Evolutionary conservation across 2,329 filamentous ascomycete species (phyloP).

Genomic region (Aschersonia sp.): DNA sequence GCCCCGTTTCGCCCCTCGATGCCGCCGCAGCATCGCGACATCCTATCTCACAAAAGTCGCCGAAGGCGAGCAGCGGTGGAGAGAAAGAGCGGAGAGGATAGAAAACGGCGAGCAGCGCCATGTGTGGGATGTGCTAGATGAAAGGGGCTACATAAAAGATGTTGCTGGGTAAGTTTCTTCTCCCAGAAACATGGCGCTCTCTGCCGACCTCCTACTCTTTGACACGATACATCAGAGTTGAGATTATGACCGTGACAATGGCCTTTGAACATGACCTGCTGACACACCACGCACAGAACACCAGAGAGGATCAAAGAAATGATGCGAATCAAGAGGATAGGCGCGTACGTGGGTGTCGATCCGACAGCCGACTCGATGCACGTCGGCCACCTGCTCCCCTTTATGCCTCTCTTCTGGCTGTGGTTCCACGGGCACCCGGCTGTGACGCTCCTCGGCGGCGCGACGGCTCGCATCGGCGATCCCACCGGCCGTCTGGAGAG

Average conservation of each 20-base stretch:
- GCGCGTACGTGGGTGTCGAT: constrained; percentile 69
- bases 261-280: not conserved
- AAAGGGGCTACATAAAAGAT: constrained; percentile 60
- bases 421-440: constrained; percentile 60
- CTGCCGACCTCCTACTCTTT: too few relatives aligned
- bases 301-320: constrained; percentile 43
- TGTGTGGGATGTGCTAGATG: constrained; percentile 51
- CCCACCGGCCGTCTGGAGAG: constrained; percentile 55
- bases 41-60: constrained; percentile 28
- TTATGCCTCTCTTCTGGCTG: constrained; percentile 78
- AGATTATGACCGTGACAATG: too few relatives aligned
- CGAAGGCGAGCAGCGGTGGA: constrained; percentile 31
- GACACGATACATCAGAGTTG: too few relatives aligned
- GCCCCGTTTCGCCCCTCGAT: constrained; percentile 5
- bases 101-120: constrained; percentile 31
- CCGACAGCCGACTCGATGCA: constrained; percentile 70
- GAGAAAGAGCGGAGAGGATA: constrained; percentile 29
- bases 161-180: constrained; percentile 50
- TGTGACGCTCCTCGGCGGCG: constrained; percentile 55
- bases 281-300: constrained; percentile 17
- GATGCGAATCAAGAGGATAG: constrained; percentile 50
- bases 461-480: constrained; percentile 66
- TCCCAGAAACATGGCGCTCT: not conserved
- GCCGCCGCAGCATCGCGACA: constrained; percentile 21
- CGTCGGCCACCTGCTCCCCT: constrained; percentile 63